Conservation (phyloP, 345 rosid genomes). For the Populus alba region DNA sequence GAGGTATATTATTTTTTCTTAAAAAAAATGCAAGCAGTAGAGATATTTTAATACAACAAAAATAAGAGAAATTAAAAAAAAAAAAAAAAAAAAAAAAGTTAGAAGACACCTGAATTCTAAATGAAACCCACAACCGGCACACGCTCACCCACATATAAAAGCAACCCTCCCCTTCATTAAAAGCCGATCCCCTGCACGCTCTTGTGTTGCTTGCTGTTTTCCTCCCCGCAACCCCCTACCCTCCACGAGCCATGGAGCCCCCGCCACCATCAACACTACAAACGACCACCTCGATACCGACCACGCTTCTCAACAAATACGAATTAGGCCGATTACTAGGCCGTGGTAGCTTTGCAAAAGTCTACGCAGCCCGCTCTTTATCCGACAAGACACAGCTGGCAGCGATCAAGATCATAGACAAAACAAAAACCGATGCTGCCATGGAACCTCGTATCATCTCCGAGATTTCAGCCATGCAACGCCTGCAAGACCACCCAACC, state of each 20-base stretch:
- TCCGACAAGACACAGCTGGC: conserved; percentile 34
- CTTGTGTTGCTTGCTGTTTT: background rate
- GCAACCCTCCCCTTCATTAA: background rate
- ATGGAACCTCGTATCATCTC: conserved; percentile 64
- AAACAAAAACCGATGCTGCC: conserved; percentile 38
- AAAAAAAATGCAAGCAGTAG: background rate
- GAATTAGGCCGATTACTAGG: conserved; percentile 60
- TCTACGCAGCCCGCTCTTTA: conserved; percentile 56
- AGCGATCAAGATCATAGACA: conserved; percentile 72
- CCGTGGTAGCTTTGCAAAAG: conserved; percentile 71
- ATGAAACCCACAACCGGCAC: background rate
- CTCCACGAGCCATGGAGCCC: conserved; percentile 15
- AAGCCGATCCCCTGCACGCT: background rate
- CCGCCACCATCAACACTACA: conserved; percentile 5
- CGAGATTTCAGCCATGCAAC: conserved; percentile 83
- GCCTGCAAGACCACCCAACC: conserved; percentile 72
- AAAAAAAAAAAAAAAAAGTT: background rate
- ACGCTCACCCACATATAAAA: background rate
- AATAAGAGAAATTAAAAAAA: background rate
- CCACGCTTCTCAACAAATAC: conserved; percentile 59
- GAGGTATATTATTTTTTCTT: background rate
- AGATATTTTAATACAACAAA: background rate
- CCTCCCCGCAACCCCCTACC: background rate
- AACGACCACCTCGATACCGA: conserved; percentile 15
- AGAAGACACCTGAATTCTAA: background rate